Conservation (phyloP, 1,139 yeast species). For the Kurtzmaniella quercitrusa region DNA sequence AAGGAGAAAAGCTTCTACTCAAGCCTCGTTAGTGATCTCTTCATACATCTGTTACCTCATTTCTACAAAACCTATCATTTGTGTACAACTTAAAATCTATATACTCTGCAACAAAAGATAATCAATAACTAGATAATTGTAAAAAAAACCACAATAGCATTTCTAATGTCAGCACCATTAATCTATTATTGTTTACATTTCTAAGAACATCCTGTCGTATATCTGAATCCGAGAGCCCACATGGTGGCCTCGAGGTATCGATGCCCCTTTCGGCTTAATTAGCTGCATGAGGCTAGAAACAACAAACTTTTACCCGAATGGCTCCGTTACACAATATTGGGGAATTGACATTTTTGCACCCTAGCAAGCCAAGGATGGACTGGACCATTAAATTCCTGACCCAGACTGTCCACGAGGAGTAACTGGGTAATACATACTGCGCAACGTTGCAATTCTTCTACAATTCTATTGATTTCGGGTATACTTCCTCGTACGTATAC, state of each 20-base stretch:
- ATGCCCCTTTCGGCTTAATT: neutral
- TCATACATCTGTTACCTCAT: too few relatives aligned
- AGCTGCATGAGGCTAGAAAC: constrained; percentile 1
- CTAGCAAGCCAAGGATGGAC: neutral
- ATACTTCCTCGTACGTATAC: constrained; percentile 5
- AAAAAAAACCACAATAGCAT: too few relatives aligned
- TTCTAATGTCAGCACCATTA: too few relatives aligned
- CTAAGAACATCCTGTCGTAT: neutral
- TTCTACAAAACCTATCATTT: too few relatives aligned
- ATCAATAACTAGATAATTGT: too few relatives aligned
- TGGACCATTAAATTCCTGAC: neutral
- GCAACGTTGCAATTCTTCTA: neutral
- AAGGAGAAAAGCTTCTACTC: too few relatives aligned
- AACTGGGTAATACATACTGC: neutral
- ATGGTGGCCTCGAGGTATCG: neutral
- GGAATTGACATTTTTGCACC: constrained; percentile 1
- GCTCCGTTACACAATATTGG: neutral
- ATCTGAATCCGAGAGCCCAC: neutral
- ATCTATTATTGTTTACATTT: neutral
- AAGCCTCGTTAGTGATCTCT: too few relatives aligned
- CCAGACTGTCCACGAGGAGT: neutral
- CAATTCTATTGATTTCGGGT: neutral
- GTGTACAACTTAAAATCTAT: too few relatives aligned
- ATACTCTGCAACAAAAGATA: too few relatives aligned
- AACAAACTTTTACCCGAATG: neutral